Evolutionary conservation across 305 asterid genomes (phyloP).

Genomic region (Fraxinus latifolia): DNA sequence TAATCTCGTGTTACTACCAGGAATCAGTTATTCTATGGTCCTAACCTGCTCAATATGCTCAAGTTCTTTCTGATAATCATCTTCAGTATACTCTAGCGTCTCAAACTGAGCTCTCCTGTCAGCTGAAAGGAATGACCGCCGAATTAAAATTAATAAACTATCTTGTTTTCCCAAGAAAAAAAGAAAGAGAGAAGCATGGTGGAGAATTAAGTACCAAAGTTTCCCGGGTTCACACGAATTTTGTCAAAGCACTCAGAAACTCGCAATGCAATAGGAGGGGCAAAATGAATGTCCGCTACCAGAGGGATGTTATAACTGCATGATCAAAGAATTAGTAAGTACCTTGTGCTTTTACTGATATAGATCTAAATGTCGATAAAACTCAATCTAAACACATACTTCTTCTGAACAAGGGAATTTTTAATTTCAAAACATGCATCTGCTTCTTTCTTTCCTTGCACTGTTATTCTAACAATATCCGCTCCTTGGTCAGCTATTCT

Average conservation of each 20-base stretch:
- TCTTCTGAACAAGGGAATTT: conserved; percentile 88
- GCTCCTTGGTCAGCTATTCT: conserved; percentile 96
- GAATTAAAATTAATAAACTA: conserved; percentile 14
- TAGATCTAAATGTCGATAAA: conserved; percentile 12
- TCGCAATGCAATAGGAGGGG: conserved; percentile 89
- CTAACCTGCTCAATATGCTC: conserved; percentile 80
- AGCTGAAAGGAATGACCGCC: conserved; percentile 56
- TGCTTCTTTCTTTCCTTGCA: conserved; percentile 98
- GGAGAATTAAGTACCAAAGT: conserved; percentile 63
- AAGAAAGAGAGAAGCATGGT: neutral
- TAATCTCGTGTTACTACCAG: neutral
- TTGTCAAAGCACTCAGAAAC: conserved; percentile 97
- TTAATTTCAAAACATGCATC: conserved; percentile 93
- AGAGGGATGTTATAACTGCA: conserved; percentile 96
- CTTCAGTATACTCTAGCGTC: conserved; percentile 86
- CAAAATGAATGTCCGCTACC: conserved; percentile 98
- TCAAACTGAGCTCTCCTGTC: conserved; percentile 99
- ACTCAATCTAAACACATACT: conserved; percentile 40
- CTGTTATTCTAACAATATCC: conserved; percentile 92
- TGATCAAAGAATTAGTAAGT: conserved; percentile 25
- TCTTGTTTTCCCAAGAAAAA: neutral
- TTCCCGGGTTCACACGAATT: conserved; percentile 98
- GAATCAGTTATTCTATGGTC: neutral
- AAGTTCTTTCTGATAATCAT: conserved; percentile 86
- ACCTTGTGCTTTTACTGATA: conserved; percentile 13